These are phyloP conservation scores for Plasmodium billcollinsi DNA, from an alignment of 169 alveolate species.

Conservation along the genomic window DNA sequence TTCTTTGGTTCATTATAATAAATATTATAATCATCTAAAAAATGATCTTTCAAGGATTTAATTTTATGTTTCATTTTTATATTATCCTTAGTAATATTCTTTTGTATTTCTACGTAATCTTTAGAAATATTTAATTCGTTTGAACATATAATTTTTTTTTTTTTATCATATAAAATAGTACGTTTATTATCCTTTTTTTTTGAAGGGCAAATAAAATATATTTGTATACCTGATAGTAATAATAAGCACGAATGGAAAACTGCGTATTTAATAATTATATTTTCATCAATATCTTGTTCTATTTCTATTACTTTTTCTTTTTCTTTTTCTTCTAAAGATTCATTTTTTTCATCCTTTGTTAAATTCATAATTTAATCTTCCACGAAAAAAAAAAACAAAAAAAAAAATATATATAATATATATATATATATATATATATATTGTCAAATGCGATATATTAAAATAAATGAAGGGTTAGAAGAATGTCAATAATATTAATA, in stretches of 20 bases:
- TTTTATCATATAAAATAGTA: background rate
- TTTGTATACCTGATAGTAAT: slow-evolving; percentile 31
- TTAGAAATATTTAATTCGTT: no score
- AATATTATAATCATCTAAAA: slow-evolving; percentile 26
- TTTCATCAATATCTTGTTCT: background rate
- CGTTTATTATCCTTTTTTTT: background rate
- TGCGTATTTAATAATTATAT: slow-evolving; percentile 7
- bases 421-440: no score
- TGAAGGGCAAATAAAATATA: slow-evolving; percentile 19
- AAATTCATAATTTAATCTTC: no score
- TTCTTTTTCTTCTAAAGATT: background rate
- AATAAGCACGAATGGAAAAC: slow-evolving; percentile 29
- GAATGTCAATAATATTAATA: no score
- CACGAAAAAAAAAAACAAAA: no score
- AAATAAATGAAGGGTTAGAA: no score
- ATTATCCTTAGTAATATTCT: background rate
- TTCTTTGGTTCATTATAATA: slow-evolving; percentile 22
- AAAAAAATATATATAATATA: no score
- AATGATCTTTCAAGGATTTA: background rate
- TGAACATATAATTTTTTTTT: no score
- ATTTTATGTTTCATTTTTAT: no score
- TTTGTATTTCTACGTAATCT: background rate
- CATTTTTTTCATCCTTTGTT: no score
- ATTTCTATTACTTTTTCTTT: background rate
- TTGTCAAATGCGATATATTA: no score